Base-by-base conservation (phyloP, 805 yeast genomes). In the Saccharomyces cerevisiae region DNA sequence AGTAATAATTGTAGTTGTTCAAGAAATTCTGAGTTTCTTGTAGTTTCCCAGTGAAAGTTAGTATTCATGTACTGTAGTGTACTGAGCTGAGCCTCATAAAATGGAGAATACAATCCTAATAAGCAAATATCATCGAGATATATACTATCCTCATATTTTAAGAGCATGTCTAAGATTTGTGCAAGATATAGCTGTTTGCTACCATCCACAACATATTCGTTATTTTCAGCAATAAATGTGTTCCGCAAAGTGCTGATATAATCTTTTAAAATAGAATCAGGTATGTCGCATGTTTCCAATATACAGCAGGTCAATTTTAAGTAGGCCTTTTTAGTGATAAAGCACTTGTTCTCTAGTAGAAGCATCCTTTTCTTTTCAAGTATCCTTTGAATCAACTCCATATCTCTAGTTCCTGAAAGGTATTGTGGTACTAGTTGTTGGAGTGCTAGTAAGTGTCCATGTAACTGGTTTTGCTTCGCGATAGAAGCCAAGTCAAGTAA, bases 361-460 rank as follows among this genome's bases (percentile, higher is more conserved):
- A 48, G 21, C 49, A 53, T 10, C 62, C 21, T 6, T 14, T 48
- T 9, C 54, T 21, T 6, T 53, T 46, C 21, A 59, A 47, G 49
- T 51, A 9, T 36, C 36, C 10, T 59, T 58, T 11, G 57, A 46
- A 10, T n/a, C 13, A 32, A 55, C 48, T 41, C 22, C 4, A 11
- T n/a, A n/a, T 26, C 24, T 4, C 11, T n/a, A 17, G 3, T 30
- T 6, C 14, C 32, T 17, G 22, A 5, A 10, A 36, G 43, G 43
- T 36, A 36, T 6, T 4, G 22, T 17, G 43, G 43, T 1, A 70
- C 21, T 8, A 79, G 54, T 46, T 71, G 74, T 21, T 70, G 73
- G 6, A 80, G 59, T 0, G 85, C 82, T 43, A 85, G 58, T 2
- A 84, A 61, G 17, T 67, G 62, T 1, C 96, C 96, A 66, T 88